Evolutionary conservation across 495 filamentous ascomycete species (phyloP), one percentile per base, ranked within the genome.

Genomic region (Penicillium diatomitis): DNA sequence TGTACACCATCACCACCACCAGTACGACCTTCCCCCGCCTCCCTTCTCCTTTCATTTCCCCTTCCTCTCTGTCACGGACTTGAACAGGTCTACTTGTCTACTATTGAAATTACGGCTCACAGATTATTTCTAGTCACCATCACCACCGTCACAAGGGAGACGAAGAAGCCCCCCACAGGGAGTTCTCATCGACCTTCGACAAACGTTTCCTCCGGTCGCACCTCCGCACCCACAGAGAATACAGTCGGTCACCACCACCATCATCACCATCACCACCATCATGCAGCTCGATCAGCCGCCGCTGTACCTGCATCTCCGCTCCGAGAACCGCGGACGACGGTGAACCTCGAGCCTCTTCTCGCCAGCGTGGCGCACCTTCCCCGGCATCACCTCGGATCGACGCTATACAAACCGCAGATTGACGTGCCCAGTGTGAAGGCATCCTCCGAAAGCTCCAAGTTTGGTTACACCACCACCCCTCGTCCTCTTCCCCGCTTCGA

Each of bases 371-470:
- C 81, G 2, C 66, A 85, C 44, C 75, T 81, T 6, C 84, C 86
- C 4, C 85, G 90, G 3, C 73, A 76, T n/a, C 89, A 96, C 56
- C 78, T 96, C 8, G 90, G 90, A 55, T 95, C 68, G 55, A 83
- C 75, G 53, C 73, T 70, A 53, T 86, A 75, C 61, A 72, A 70
- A 31, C 71, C 73, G 38, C 69, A 55, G 47, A 73, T 77, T 44
- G 74, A 56, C 50, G 70, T 65, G 50, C 78, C 62, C 35, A 68
- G 70, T 41, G 69, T 65, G 27, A 75, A 62, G 44, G 67, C 65
- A 32, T 71, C 77, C 4, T 12, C 67, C 20, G 68, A 77, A 30
- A 69, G 71, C 58, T 75, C 73, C 51, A 84, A 80, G 59, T 80
- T 77, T 55, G 82, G 80, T 32, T 91, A 79, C 63, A 79, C 75